Evolutionary conservation across 169 alveolate genomes (phyloP).

Genomic region (Plasmodium chabaudi): DNA sequence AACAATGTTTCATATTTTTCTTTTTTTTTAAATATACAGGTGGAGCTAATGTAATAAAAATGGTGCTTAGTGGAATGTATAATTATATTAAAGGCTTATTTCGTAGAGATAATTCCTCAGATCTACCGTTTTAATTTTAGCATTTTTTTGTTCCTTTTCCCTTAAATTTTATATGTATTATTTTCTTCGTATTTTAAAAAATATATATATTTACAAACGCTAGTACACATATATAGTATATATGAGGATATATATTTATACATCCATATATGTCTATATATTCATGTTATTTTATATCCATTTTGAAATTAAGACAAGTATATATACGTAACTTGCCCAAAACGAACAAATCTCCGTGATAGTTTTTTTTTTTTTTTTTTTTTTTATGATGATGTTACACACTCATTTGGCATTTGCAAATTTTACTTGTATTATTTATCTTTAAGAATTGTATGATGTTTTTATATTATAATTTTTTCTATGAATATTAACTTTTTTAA

Average conservation of each 20-base stretch:
- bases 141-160: not conserved
- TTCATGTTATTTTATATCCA: too few species aligned
- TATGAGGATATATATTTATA: too few species aligned
- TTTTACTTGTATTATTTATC: not conserved
- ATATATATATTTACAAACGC: too few species aligned
- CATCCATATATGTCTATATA: too few species aligned
- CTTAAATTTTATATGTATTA: not conserved
- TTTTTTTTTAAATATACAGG: conserved; percentile 11
- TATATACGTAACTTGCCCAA: too few species aligned
- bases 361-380: too few species aligned
- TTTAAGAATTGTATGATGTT: not conserved
- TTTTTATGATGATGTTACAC: not conserved
- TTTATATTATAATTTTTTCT: not conserved
- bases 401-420: conserved; percentile 4
- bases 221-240: not conserved
- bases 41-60: conserved; percentile 57
- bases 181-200: too few species aligned
- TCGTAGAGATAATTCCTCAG: conserved; percentile 65
- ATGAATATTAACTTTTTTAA: conserved; percentile 4
- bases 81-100: conserved; percentile 49
- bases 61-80: conserved; percentile 22
- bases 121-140: conserved; percentile 56
- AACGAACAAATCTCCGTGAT: too few species aligned
- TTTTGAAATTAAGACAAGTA: too few species aligned
- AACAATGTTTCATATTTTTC: too few species aligned